Percentiles rank a stretch among this genome's conserved stretches.
phyloP scores from a whole-genome alignment of 176 grass and related monocot genomes.

The Pharus latifolius region DNA sequence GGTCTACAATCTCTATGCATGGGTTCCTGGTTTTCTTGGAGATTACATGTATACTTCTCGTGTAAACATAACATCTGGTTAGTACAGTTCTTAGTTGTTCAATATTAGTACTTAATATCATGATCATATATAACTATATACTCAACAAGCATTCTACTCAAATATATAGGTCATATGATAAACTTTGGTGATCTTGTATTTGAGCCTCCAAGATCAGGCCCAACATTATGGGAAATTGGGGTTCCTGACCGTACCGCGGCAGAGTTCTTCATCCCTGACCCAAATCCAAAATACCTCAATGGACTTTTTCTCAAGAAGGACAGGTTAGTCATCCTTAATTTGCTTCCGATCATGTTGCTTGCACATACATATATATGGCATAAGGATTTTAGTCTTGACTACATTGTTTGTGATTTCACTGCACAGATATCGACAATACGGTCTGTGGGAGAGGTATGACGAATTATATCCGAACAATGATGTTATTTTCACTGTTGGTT shows the following conservation, averaged over 20 bases:
- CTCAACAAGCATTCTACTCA: no score
- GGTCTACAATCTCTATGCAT: constrained; percentile 62
- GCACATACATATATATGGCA: no score
- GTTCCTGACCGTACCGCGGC: constrained; percentile 55
- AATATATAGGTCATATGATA: no score
- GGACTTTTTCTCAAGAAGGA: constrained; percentile 31
- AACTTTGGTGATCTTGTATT: constrained; percentile 44
- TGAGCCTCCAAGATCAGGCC: constrained; percentile 50
- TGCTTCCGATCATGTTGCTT: no score
- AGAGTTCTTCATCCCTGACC: constrained; percentile 69
- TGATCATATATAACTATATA: no score
- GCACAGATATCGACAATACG: constrained; percentile 66
- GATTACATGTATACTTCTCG: constrained; percentile 38
- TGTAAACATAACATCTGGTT: constrained; percentile 38
- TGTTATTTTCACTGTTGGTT: constrained; percentile 43
- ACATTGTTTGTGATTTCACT: background rate
- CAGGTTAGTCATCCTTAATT: constrained; percentile 34
- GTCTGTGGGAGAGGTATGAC: constrained; percentile 71
- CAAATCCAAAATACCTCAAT: constrained; percentile 32
- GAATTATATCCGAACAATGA: constrained; percentile 45
- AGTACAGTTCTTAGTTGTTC: no score
- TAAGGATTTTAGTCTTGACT: background rate
- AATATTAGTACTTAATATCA: no score
- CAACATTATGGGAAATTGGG: constrained; percentile 75
- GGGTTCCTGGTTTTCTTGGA: constrained; percentile 59